phyloP scores from a whole-genome alignment of 768 basidiomycete species.

The Russula compacta region DNA sequence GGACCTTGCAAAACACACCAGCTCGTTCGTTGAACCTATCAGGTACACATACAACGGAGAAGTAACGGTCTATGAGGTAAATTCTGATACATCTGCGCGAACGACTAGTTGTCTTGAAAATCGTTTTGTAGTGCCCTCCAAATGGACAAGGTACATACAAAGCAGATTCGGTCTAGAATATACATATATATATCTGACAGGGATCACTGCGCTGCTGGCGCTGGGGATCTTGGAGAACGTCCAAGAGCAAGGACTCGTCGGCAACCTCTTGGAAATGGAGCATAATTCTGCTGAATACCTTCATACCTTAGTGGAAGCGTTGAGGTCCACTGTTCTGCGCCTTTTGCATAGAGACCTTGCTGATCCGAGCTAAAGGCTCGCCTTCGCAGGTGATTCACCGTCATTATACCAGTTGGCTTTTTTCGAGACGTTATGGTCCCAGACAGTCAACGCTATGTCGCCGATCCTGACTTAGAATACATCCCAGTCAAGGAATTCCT shows the following conservation, averaged over 20 bases:
- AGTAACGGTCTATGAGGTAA: conserved; percentile 85
- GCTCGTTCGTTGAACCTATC: conserved; percentile 81
- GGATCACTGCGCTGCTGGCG: conserved; percentile 87
- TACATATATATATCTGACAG: conserved; percentile 26
- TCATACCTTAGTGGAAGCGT: conserved; percentile 76
- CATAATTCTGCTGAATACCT: conserved; percentile 89
- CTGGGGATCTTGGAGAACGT: conserved; percentile 87
- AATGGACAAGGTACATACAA: conserved; percentile 72
- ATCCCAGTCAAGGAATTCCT: conserved; percentile 77
- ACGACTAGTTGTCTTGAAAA: conserved; percentile 1
- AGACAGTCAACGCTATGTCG: conserved; percentile 88
- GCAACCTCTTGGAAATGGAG: conserved; percentile 67
- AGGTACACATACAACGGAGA: conserved; percentile 79
- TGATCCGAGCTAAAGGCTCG: conserved; percentile 27
- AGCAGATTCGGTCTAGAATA: not conserved
- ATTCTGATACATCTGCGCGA: conserved; percentile 9
- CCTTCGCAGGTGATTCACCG: conserved; percentile 58
- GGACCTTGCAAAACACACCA: conserved; percentile 81
- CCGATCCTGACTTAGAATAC: conserved; percentile 73
- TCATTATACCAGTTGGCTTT: not conserved
- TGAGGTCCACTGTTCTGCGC: conserved; percentile 43
- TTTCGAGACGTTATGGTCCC: conserved; percentile 4
- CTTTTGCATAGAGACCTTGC: not conserved
- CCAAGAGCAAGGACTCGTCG: conserved; percentile 61
- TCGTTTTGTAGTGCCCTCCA: conserved; percentile 60